Percentiles rank a stretch among this genome's conserved stretches.
These are phyloP conservation scores for Silene coronaria DNA, from an alignment of 179 eudicot species.

Conservation along the genomic window DNA sequence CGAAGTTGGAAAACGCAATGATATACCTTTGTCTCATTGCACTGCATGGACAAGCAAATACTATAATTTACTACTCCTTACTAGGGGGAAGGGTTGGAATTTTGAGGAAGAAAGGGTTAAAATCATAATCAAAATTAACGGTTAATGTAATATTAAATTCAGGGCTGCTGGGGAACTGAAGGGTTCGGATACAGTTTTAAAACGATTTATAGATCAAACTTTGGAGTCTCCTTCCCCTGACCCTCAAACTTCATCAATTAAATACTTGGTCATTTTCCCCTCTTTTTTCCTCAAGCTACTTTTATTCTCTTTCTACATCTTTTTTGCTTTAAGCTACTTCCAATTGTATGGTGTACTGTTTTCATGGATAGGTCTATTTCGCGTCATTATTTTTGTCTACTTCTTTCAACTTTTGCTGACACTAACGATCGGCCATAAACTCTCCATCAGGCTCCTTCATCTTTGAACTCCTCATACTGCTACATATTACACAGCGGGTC, in stretches of 20 bases:
- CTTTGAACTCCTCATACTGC: constrained; percentile 84
- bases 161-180: too few species aligned
- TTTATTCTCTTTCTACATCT: neutral
- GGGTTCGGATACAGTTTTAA: too few species aligned
- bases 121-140: too few species aligned
- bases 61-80: too few species aligned
- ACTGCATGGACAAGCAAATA: too few species aligned
- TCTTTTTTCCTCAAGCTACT: neutral
- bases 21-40: too few species aligned
- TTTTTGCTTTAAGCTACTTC: neutral
- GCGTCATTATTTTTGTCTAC: neutral
- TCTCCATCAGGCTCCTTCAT: constrained; percentile 72
- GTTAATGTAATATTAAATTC: too few species aligned
- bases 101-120: too few species aligned
- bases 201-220: neutral
- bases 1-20: too few species aligned
- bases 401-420: constrained; percentile 10
- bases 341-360: neutral
- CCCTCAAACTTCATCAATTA: neutral
- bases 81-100: too few species aligned
- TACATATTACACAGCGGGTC: constrained; percentile 83
- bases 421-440: constrained; percentile 9
- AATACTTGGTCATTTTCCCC: neutral
- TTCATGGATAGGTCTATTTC: neutral
- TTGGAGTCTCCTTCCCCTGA: neutral